phyloP scores from a whole-genome alignment of 805 yeast genomes.

The Kuraishia cidri region DNA sequence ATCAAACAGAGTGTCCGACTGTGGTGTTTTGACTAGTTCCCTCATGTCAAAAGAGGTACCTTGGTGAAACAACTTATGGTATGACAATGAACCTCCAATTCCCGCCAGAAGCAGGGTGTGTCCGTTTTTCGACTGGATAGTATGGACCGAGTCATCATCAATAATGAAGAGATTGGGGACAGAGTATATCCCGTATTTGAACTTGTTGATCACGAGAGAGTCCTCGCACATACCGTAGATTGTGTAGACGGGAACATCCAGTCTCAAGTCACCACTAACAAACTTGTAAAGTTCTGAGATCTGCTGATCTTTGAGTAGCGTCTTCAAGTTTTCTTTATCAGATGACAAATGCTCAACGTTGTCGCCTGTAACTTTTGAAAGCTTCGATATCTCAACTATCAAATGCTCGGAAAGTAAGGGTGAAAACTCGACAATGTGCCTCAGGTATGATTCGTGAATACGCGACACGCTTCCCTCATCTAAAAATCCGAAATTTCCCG shows the following conservation, averaged over 20 bases:
- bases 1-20: not conserved
- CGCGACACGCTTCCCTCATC: conserved; percentile 44
- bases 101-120: conserved; percentile 52
- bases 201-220: conserved; percentile 53
- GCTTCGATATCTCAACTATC: conserved; percentile 41
- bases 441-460: conserved; percentile 47
- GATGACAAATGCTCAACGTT: conserved; percentile 26
- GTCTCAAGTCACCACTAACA: conserved; percentile 28
- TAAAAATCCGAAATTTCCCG: conserved; percentile 78
- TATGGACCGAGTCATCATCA: conserved; percentile 45
- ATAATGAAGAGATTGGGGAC: conserved; percentile 53
- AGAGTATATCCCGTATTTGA: conserved; percentile 40
- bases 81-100: conserved; percentile 62
- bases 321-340: conserved; percentile 25
- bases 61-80: conserved; percentile 60
- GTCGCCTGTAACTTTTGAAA: conserved; percentile 36
- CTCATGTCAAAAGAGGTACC: conserved; percentile 34
- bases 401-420: conserved; percentile 42
- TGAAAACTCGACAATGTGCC: conserved; percentile 61
- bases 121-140: conserved; percentile 30
- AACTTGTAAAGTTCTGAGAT: conserved; percentile 46
- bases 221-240: conserved; percentile 76
- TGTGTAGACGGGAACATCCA: conserved; percentile 62
- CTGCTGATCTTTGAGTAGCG: conserved; percentile 21
- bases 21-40: conserved; percentile 19